Percentiles rank a stretch among this genome's conserved stretches.
Conservation (phyloP, 1,139 yeast species). For the Ogataea hybrid region DNA sequence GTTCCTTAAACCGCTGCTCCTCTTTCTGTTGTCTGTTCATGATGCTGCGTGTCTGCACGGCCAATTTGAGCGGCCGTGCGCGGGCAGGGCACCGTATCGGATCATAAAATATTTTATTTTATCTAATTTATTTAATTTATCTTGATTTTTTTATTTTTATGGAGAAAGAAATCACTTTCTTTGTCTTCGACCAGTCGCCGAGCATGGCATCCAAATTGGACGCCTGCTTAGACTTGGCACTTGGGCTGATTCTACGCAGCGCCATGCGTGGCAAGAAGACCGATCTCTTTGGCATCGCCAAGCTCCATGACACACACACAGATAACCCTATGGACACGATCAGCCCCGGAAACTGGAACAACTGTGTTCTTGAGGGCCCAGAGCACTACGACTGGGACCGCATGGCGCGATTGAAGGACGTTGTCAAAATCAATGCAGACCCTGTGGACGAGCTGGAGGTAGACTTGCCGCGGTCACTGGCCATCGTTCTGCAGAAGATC, state of each 20-base stretch:
- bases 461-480: conserved; percentile 27
- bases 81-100: not conserved
- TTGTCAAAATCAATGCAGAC: conserved; percentile 14
- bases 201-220: conserved; percentile 44
- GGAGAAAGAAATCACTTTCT: conserved; percentile 34
- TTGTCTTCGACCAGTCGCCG: conserved; percentile 51
- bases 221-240: conserved; percentile 41
- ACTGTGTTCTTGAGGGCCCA: conserved; percentile 20
- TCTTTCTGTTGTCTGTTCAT: conserved; percentile 15
- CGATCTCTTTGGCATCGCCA: conserved; percentile 50
- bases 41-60: not conserved
- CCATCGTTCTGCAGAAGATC: conserved; percentile 24
- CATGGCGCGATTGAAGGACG: conserved; percentile 11
- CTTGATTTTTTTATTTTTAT: conserved; percentile 24
- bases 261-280: conserved; percentile 51
- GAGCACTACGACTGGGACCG: conserved; percentile 16
- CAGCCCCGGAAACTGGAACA: conserved; percentile 22
- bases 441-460: conserved; percentile 23
- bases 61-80: not conserved
- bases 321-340: conserved; percentile 22
- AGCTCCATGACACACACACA: conserved; percentile 35
- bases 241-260: conserved; percentile 43
- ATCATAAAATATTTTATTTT: conserved; percentile 1
- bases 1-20: conserved; percentile 14
- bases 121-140: not conserved